Conservation (phyloP, 306 rosid species). For the Medicago lupulina region DNA sequence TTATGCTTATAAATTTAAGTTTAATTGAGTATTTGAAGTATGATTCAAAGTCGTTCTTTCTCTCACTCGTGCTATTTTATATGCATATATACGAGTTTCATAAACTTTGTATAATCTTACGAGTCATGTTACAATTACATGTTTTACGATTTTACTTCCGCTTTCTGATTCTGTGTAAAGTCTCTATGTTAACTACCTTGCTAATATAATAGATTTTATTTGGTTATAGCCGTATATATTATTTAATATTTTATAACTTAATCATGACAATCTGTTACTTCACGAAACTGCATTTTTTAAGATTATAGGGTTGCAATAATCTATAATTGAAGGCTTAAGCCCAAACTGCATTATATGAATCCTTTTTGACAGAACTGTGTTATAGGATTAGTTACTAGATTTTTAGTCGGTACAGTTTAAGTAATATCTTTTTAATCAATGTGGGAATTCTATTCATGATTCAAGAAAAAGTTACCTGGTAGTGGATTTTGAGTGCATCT, state of each 20-base stretch:
- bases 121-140: neutral
- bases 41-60: neutral
- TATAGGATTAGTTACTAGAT: neutral
- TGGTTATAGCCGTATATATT: neutral
- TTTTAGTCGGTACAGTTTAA: neutral
- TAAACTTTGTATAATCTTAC: neutral
- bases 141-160: neutral
- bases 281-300: neutral
- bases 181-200: neutral
- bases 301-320: constrained; percentile 1
- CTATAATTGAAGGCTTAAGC: neutral
- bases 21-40: neutral
- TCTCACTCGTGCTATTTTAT: neutral
- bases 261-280: neutral
- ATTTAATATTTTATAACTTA: neutral
- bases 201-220: neutral
- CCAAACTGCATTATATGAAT: neutral
- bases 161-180: neutral
- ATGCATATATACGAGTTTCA: neutral
- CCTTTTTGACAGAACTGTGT: neutral
- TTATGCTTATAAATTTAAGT: neutral
- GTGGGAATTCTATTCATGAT: neutral
- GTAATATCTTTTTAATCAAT: neutral
- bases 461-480: neutral
- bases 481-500: neutral